phyloP scores from a whole-genome alignment of 768 basidiomycete genomes.

The Hericium alpestre region DNA sequence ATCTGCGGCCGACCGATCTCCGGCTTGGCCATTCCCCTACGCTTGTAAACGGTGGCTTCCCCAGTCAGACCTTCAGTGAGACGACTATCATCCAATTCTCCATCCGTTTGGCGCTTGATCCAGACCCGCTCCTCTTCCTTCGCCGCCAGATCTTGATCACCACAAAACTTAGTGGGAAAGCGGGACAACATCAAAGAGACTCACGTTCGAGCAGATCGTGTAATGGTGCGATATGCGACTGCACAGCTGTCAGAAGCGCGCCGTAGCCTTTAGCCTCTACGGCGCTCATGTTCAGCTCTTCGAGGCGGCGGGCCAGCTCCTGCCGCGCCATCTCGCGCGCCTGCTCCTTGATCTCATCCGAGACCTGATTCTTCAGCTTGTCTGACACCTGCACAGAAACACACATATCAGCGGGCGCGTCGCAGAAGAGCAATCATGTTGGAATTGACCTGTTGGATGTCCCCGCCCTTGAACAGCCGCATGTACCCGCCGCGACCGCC shows the following conservation, averaged over 20 bases:
- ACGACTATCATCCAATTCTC: constrained; percentile 57
- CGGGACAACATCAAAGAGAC: constrained; percentile 9
- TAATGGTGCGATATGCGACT: constrained; percentile 49
- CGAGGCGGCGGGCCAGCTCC: constrained; percentile 48
- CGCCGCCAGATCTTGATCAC: constrained; percentile 43
- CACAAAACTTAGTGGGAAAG: not conserved
- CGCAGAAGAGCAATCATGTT: not conserved
- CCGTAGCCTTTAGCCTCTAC: constrained; percentile 50
- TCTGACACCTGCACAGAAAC: constrained; percentile 32
- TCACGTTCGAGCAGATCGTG: constrained; percentile 53
- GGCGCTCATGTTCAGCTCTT: constrained; percentile 51
- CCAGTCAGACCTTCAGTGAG: constrained; percentile 60
- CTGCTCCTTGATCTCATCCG: constrained; percentile 49
- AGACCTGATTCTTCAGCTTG: constrained; percentile 44
- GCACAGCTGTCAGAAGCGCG: constrained; percentile 38
- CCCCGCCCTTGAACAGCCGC: constrained; percentile 46
- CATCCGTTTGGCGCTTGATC: constrained; percentile 63
- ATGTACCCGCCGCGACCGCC: constrained; percentile 63
- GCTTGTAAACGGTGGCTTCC: constrained; percentile 61
- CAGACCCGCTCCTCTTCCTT: constrained; percentile 63
- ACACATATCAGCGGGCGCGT: not conserved
- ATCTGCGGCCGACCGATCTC: constrained; percentile 58
- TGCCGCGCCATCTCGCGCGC: constrained; percentile 58
- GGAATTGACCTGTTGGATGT: constrained; percentile 47
- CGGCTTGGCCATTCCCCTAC: constrained; percentile 59